Base-by-base conservation (phyloP, 2,329 filamentous ascomycete species). In the Aspergillus sp. region DNA sequence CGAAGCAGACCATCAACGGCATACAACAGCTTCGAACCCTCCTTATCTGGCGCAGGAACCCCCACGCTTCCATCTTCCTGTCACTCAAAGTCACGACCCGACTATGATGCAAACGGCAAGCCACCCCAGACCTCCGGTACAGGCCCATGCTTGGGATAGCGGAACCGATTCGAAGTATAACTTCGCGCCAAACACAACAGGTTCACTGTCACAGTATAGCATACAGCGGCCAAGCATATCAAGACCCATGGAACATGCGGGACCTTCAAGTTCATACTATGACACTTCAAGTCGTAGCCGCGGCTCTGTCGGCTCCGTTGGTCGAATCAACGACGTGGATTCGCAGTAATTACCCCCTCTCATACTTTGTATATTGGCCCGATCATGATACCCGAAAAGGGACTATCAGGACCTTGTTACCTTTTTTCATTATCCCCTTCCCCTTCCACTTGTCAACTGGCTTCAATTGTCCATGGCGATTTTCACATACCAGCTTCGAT, bases 281-380 rank as follows among this genome's bases (percentile, higher is more conserved):
- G 68, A 70, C 52, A 56, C 58, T 50, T 57, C 61, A 41, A 67
- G 52, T 56, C 63, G 65, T 52, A 57, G 63, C 40, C 64, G 65
- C 45, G 66, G 65, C 23, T 68, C 64, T 52, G 62, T 66, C 52
- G 59, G 64, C 58, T 66, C 67, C 55, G 58, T 41, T 24, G 60
- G 62, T 53, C 65, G 66, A 54, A 57, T 64, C 50, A 66, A 65
- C 60, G 70, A 73, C 58, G 54, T 68, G 62, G 70, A 72, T 48
- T 72, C 70, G 57, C 68, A 70, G 70, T 72, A 72, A 70, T 24
- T 49, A 33, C 49, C 54, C 62, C 52, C 46, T 60, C 61, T 58
- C 52, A 45, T 61, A 33, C 43, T 56, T 11, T 17, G 8, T 15
- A 49, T 45, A 33, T 9, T 51, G 35, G 19, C 43, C 27, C 33